These are phyloP conservation scores for Ophiocordyceps camponoti-floridani DNA, from an alignment of 2,329 filamentous ascomycete species.

Conservation along the genomic window DNA sequence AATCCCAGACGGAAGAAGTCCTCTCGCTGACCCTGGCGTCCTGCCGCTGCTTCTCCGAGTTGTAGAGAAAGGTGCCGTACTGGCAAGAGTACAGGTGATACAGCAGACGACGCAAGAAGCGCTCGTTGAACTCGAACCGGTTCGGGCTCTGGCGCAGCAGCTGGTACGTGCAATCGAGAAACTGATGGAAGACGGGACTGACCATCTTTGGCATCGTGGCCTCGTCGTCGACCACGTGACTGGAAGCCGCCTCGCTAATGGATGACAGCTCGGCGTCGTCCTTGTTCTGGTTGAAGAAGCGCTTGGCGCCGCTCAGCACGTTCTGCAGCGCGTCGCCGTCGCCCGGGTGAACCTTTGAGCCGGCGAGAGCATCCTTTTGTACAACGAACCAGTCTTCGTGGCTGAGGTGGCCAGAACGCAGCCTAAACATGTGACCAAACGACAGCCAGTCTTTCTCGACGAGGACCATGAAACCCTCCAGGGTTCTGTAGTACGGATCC, in stretches of 20 bases:
- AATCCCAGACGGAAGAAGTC: constrained; percentile 86
- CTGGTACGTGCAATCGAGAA: constrained; percentile 87
- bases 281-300: constrained; percentile 64
- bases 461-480: constrained; percentile 86
- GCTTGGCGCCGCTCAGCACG: constrained; percentile 70
- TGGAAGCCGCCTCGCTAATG: constrained; percentile 19
- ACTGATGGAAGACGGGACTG: constrained; percentile 94
- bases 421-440: constrained; percentile 93
- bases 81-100: constrained; percentile 95
- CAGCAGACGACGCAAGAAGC: constrained; percentile 71
- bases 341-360: constrained; percentile 41
- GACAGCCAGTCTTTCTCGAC: constrained; percentile 97
- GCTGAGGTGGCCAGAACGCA: constrained; percentile 73
- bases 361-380: constrained; percentile 63
- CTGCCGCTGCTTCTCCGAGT: constrained; percentile 75
- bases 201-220: constrained; percentile 77
- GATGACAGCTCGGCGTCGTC: constrained; percentile 43
- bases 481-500: constrained; percentile 85
- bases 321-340: constrained; percentile 68
- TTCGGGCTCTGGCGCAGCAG: constrained; percentile 69
- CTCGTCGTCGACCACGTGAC: constrained; percentile 32
- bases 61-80: constrained; percentile 91
- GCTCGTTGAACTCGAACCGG: constrained; percentile 91
- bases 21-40: constrained; percentile 50
- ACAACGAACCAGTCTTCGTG: constrained; percentile 89